Percentiles rank a stretch among this genome's conserved stretches.
Evolutionary conservation across 1,139 yeast genomes (phyloP).

Genomic region (Fermentozyma sake): DNA sequence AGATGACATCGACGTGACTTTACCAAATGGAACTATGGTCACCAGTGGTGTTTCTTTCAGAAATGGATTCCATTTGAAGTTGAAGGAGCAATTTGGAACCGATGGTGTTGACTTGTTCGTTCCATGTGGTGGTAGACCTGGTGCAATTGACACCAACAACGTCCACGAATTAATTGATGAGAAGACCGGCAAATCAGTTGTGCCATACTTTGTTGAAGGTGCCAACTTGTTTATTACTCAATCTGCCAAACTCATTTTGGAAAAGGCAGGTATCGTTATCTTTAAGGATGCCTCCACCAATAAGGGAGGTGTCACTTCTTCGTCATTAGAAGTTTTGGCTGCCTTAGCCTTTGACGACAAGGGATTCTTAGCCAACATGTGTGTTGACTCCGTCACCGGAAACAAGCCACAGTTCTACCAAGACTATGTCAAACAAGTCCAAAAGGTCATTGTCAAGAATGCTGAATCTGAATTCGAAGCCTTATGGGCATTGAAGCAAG

Average conservation of each 20-base stretch:
- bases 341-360: constrained; percentile 88
- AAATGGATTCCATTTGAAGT: constrained; percentile 79
- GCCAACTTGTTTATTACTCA: constrained; percentile 95
- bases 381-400: constrained; percentile 52
- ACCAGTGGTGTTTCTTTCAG: constrained; percentile 90
- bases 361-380: constrained; percentile 72
- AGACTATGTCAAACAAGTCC: constrained; percentile 80
- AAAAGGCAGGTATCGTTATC: constrained; percentile 78
- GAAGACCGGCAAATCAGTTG: constrained; percentile 68
- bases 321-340: constrained; percentile 92
- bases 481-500: constrained; percentile 72
- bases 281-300: constrained; percentile 97
- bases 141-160: constrained; percentile 86
- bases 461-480: constrained; percentile 85
- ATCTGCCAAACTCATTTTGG: constrained; percentile 82
- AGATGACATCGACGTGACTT: constrained; percentile 73
- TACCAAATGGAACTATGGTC: constrained; percentile 74
- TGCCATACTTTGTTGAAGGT: constrained; percentile 94
- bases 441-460: constrained; percentile 65
- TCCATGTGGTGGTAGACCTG: constrained; percentile 99
- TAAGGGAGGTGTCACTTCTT: constrained; percentile 98
- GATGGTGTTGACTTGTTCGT: constrained; percentile 77
- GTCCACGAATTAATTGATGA: constrained; percentile 68
- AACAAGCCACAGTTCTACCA: constrained; percentile 70
- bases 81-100: constrained; percentile 57